Conservation (phyloP, 495 filamentous ascomycete genomes). For the Xanthoparmelia taractica region DNA sequence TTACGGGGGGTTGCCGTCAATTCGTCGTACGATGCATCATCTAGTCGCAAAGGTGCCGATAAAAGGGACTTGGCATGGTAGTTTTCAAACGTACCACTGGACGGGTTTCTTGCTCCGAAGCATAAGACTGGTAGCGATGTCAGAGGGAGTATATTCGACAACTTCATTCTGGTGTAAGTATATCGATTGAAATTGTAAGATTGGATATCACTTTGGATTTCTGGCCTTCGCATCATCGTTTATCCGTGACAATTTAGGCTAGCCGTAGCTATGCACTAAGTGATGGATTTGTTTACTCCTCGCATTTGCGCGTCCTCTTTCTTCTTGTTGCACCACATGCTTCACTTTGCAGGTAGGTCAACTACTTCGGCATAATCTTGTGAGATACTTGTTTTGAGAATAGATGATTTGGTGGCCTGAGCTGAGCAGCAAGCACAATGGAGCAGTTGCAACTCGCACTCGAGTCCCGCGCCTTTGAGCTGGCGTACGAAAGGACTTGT, state of each 20-base stretch:
- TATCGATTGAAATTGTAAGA: conserved; percentile 34
- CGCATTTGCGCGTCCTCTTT: not conserved
- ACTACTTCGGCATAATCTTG: not conserved
- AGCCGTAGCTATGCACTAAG: not conserved
- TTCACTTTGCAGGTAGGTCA: not conserved
- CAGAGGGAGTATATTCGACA: conserved; percentile 47
- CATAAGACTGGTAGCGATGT: conserved; percentile 32
- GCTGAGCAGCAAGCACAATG: not conserved
- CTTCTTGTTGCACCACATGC: not conserved
- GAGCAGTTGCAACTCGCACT: conserved; percentile 37
- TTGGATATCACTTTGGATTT: conserved; percentile 1
- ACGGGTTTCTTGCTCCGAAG: conserved; percentile 47
- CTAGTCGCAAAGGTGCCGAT: conserved; percentile 62
- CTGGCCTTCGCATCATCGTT: conserved; percentile 10
- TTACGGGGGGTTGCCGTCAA: conserved; percentile 71
- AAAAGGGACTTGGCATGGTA: conserved; percentile 61
- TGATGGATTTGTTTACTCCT: not conserved
- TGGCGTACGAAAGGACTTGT: conserved; percentile 54
- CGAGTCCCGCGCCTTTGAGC: conserved; percentile 48
- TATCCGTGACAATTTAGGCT: not conserved
- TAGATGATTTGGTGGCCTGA: not conserved
- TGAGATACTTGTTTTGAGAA: not conserved
- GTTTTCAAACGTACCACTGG: conserved; percentile 51
- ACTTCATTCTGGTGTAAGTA: conserved; percentile 39
- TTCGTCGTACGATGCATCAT: conserved; percentile 64